Evolutionary conservation across 495 filamentous ascomycete genomes (phyloP), one percentile per base, ranked within the genome.

Genomic region (Daldinia bambusicola): DNA sequence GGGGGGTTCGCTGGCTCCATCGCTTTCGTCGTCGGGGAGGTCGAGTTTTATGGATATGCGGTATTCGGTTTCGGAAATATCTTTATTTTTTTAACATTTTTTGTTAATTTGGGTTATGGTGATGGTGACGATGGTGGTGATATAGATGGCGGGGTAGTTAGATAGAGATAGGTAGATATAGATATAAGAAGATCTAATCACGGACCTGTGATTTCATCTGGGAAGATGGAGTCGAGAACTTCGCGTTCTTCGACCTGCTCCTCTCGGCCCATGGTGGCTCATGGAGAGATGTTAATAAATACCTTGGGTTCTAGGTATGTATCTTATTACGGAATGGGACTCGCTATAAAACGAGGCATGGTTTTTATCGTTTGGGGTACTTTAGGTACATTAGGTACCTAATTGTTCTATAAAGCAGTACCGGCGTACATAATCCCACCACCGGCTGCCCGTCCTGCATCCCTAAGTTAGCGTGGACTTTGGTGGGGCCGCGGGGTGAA

Each of bases 151-250:
- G 55, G 70, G 62, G 43, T 63, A 72, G 53, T 2, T 36, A 36
- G 6, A 36, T 36, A 26, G n/a, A 26, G 7, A 34, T 34, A 34
- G 32, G 7, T 34, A 34, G 32, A 34, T 34, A 36, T 36, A 36
- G 6, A 36, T 36, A 26, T 32, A 57, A 68, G 40, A 69, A 57
- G 22, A 55, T 32, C n/a, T 4, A 16, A 37, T 22, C 58, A 68
- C 81, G 14, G 37, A 96, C 94, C 92, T 86, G 90, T 92, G 56
- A 98, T 97, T 79, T 99, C 96, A 38, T 99, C 96, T 12, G 96
- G 94, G 75, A 97, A 99, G 72, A 99, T 99, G 61, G 94, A 97
- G 75, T 95, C 93, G 70, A 99, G 92, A 61, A 99, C 94, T 78
- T 98, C 95, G 71, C 95, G 91, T 84, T 99, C 95, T 83, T 99